Conservation (phyloP, 2,329 filamentous ascomycete genomes). For the Penicillium sp. region DNA sequence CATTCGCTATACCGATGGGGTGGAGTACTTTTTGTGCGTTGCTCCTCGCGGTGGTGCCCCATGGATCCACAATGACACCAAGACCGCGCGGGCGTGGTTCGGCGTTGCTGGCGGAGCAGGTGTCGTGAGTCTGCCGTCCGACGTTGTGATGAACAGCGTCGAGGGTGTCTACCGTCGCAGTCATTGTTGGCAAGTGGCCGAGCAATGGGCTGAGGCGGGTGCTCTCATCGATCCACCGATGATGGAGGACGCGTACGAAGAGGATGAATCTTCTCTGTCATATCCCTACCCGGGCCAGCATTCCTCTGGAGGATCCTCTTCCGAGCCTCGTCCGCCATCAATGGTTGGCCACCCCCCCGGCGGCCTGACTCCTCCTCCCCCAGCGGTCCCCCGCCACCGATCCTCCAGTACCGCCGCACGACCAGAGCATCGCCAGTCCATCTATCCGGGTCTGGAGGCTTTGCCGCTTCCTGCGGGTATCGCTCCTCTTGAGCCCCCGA, state of each 20-base stretch:
- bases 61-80: conserved; percentile 44
- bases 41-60: conserved; percentile 44
- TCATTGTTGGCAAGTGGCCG: conserved; percentile 62
- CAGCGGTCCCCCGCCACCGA: conserved; percentile 31
- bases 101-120: conserved; percentile 56
- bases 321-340: conserved; percentile 29
- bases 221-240: conserved; percentile 29
- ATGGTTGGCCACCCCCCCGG: conserved; percentile 26
- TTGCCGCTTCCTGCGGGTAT: conserved; percentile 40
- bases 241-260: conserved; percentile 32
- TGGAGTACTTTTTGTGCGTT: conserved; percentile 48
- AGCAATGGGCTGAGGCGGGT: conserved; percentile 52
- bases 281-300: conserved; percentile 35
- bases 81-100: conserved; percentile 43
- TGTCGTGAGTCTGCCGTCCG: conserved; percentile 57
- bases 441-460: conserved; percentile 42
- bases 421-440: conserved; percentile 37
- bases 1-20: conserved; percentile 39
- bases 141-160: conserved; percentile 60
- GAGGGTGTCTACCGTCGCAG: conserved; percentile 63
- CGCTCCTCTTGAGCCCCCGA: conserved; percentile 35
- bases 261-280: conserved; percentile 35
- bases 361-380: conserved; percentile 30
- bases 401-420: conserved; percentile 27
- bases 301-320: conserved; percentile 33